Conservation (phyloP, 495 filamentous ascomycete species). For the Neurospora sp. region DNA sequence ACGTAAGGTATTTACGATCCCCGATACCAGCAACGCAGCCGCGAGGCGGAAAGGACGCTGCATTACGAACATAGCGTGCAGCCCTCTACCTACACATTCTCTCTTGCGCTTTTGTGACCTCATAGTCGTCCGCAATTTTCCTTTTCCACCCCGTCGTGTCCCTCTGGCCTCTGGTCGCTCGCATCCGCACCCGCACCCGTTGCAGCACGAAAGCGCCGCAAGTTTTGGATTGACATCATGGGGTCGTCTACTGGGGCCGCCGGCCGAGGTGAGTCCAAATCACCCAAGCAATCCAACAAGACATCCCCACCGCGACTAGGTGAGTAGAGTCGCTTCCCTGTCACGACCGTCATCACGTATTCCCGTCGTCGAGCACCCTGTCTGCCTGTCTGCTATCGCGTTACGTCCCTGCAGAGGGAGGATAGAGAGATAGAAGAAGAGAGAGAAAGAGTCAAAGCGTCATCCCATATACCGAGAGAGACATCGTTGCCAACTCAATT, state of each 20-base stretch:
- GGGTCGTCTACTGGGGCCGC: slow-evolving; percentile 24
- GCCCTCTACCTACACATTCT: slow-evolving; percentile 14
- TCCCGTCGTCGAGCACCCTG: background rate
- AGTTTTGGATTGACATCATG: slow-evolving; percentile 33
- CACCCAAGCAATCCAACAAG: slow-evolving; percentile 26
- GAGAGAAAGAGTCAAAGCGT: background rate
- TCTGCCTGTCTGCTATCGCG: background rate
- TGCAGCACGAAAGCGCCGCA: slow-evolving; percentile 20
- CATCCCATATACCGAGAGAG: background rate
- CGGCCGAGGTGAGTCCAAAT: slow-evolving; percentile 27
- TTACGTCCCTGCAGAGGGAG: background rate
- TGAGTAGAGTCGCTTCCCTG: slow-evolving; percentile 13
- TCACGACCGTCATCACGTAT: slow-evolving; percentile 2
- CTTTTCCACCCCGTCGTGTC: slow-evolving; percentile 3
- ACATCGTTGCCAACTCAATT: slow-evolving; percentile 16
- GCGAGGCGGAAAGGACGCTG: slow-evolving; percentile 12
- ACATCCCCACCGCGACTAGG: slow-evolving; percentile 24
- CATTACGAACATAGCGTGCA: slow-evolving; percentile 13
- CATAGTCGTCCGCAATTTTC: slow-evolving; percentile 16
- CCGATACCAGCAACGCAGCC: slow-evolving; percentile 9
- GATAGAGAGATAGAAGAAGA: background rate
- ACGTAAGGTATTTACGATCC: slow-evolving; percentile 18
- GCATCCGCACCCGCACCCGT: background rate
- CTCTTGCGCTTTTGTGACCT: slow-evolving; percentile 21
- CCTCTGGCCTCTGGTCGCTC: background rate